phyloP scores from a whole-genome alignment of 305 asterid species.

The Fraxinus angustifolia region DNA sequence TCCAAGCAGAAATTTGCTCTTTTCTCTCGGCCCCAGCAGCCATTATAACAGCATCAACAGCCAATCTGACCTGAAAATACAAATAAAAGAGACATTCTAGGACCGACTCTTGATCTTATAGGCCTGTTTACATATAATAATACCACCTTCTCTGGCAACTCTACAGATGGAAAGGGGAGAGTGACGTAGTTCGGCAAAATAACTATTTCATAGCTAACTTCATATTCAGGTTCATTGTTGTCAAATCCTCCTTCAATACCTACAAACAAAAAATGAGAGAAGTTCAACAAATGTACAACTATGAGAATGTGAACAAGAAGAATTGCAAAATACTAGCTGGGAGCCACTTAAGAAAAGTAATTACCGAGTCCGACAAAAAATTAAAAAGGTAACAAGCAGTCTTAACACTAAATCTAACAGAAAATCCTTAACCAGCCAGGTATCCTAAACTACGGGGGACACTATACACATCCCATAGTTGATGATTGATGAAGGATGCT shows the following conservation, averaged over 20 bases:
- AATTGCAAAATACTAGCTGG: not conserved
- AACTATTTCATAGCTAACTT: constrained; percentile 65
- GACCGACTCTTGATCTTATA: not conserved
- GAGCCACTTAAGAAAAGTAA: constrained; percentile 5
- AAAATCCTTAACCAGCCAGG: not conserved
- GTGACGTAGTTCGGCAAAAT: constrained; percentile 69
- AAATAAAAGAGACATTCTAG: constrained; percentile 19
- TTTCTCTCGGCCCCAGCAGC: constrained; percentile 89
- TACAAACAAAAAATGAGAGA: constrained; percentile 30
- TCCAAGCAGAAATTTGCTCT: constrained; percentile 92
- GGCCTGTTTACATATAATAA: not conserved
- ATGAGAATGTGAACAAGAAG: not conserved
- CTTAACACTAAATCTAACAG: not conserved
- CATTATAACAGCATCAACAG: constrained; percentile 79
- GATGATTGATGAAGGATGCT: constrained; percentile 3
- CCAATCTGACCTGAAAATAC: constrained; percentile 71
- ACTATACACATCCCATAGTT: not conserved
- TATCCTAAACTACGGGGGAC: not conserved
- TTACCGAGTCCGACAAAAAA: constrained; percentile 6
- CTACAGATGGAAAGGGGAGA: constrained; percentile 93
- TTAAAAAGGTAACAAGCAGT: constrained; percentile 2
- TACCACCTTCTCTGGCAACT: constrained; percentile 89
- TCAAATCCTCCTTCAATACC: constrained; percentile 94
- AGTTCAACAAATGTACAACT: constrained; percentile 1
- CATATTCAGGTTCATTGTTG: constrained; percentile 69